Conservation (phyloP, 345 rosid species). For the Erodium maritimum region DNA sequence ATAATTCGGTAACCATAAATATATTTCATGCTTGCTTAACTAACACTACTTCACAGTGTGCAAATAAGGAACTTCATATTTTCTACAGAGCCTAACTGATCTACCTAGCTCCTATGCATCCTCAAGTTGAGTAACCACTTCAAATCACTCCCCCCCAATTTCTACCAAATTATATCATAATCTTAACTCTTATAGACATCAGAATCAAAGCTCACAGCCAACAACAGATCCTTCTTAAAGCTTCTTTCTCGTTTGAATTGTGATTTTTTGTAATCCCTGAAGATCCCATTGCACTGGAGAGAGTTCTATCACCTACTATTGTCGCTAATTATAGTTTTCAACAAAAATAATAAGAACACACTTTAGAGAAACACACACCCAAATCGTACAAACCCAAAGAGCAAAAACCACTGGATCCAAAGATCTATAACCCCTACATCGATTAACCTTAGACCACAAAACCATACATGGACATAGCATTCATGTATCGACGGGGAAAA, state of each 20-base stretch:
- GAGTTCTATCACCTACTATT: no score
- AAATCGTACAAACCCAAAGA: no score
- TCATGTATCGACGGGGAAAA: neutral
- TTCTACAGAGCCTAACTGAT: neutral
- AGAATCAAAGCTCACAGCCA: neutral
- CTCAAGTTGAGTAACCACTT: neutral
- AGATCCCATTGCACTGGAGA: neutral
- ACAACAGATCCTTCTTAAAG: no score
- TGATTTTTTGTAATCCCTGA: neutral
- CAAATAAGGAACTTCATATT: no score
- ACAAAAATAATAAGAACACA: no score
- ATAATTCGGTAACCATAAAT: neutral
- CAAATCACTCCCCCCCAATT: neutral
- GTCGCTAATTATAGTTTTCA: neutral
- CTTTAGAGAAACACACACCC: no score
- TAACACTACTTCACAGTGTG: neutral
- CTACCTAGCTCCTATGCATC: neutral
- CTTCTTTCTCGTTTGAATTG: no score
- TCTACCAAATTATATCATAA: neutral
- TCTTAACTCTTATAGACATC: neutral
- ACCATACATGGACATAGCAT: neutral
- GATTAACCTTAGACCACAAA: neutral
- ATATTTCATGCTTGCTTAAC: no score
- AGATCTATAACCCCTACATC: conserved; percentile 3
- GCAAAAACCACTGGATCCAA: conserved; percentile 13